phyloP scores from a whole-genome alignment of 441 rosid genomes.

The Macaranga tanarius region DNA sequence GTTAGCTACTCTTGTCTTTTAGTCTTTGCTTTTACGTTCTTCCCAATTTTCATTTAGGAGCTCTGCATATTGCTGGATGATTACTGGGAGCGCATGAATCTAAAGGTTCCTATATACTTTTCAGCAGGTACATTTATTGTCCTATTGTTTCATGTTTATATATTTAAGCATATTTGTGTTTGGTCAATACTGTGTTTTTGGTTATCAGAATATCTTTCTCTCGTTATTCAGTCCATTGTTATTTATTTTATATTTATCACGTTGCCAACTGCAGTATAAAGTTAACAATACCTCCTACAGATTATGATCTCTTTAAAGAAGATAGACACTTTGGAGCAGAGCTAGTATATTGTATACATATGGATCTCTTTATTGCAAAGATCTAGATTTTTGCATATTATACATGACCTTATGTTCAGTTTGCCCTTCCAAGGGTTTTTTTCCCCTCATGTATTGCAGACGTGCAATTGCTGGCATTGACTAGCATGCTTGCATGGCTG shows the following conservation, averaged over 20 bases:
- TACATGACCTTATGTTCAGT: background rate
- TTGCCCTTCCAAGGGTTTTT: background rate
- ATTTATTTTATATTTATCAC: background rate
- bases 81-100: constrained; percentile 96
- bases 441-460: background rate
- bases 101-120: constrained; percentile 90
- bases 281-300: background rate
- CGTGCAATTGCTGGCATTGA: background rate
- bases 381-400: background rate
- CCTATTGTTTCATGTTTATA: background rate
- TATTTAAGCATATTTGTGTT: background rate
- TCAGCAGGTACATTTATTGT: constrained; percentile 68
- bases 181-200: background rate
- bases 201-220: background rate
- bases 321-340: background rate
- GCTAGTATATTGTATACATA: background rate
- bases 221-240: background rate
- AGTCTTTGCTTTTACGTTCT: background rate
- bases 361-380: background rate
- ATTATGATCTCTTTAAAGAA: background rate
- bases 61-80: constrained; percentile 90
- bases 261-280: background rate
- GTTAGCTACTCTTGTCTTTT: background rate
- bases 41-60: constrained; percentile 47
- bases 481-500: constrained; percentile 4